These are phyloP conservation scores for Ophiostoma sp. DNA, from an alignment of 2,329 filamentous ascomycete genomes.

Conservation along the genomic window DNA sequence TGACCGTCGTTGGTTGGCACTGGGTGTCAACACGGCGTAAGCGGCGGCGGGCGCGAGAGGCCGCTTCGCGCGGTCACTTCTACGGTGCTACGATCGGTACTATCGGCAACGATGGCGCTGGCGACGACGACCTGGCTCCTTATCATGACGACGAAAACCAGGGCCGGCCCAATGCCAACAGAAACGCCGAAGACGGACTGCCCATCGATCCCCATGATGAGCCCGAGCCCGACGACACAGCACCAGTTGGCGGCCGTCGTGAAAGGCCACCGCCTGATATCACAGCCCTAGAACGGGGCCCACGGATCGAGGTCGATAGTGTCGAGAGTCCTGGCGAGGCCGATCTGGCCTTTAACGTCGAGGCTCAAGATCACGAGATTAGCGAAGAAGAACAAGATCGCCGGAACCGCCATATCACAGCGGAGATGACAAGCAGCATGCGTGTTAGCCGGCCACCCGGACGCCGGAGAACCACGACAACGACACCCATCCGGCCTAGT, in stretches of 20 bases:
- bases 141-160: constrained; percentile 59
- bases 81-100: constrained; percentile 51
- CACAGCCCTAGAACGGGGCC: constrained; percentile 46
- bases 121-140: constrained; percentile 58
- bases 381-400: constrained; percentile 49
- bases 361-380: constrained; percentile 33
- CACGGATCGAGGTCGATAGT: constrained; percentile 50
- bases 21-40: constrained; percentile 71
- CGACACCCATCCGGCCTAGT: constrained; percentile 87
- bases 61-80: constrained; percentile 72
- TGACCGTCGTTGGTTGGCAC: constrained; percentile 87
- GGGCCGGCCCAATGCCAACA: background rate
- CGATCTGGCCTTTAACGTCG: background rate
- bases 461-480: constrained; percentile 67
- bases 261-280: constrained; percentile 40
- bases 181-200: background rate
- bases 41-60: constrained; percentile 63
- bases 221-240: constrained; percentile 39
- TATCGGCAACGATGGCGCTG: constrained; percentile 42
- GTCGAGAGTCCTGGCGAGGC: constrained; percentile 40
- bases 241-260: constrained; percentile 38
- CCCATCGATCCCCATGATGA: constrained; percentile 51
- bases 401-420: constrained; percentile 63
- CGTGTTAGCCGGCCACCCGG: constrained; percentile 71
- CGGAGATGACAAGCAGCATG: constrained; percentile 92